These are phyloP conservation scores for Leonotis leonurus DNA, from an alignment of 257 asterid genomes.

Conservation along the genomic window DNA sequence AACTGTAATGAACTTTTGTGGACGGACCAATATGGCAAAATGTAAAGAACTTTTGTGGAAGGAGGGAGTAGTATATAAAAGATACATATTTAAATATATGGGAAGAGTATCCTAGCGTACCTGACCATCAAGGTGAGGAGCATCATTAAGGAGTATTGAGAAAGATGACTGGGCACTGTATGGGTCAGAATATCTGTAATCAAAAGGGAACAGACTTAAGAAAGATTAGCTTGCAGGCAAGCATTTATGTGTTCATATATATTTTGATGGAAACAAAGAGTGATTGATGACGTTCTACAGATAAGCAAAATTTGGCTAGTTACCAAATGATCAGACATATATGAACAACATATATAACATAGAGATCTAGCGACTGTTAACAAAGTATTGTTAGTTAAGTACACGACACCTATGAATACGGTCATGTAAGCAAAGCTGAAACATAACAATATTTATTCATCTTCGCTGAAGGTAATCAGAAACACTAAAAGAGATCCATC, in stretches of 20 bases:
- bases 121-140: slow-evolving; percentile 91
- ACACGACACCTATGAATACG: background rate
- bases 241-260: background rate
- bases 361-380: background rate
- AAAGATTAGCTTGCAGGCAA: background rate
- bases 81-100: too few species aligned
- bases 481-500: background rate
- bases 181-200: slow-evolving; percentile 64
- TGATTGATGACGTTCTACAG: background rate
- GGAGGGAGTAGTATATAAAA: too few species aligned
- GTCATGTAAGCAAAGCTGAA: background rate
- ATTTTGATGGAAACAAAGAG: background rate
- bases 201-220: background rate
- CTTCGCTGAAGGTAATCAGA: background rate
- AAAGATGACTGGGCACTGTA: slow-evolving; percentile 90
- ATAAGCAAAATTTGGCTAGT: background rate
- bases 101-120: slow-evolving; percentile 32
- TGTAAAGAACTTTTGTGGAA: too few species aligned
- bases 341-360: background rate
- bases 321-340: background rate
- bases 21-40: too few species aligned
- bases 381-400: background rate
- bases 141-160: slow-evolving; percentile 92
- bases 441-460: background rate
- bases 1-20: too few species aligned